Base-by-base conservation (phyloP, 345 rosid species). In the Noccaea caerulescens region DNA sequence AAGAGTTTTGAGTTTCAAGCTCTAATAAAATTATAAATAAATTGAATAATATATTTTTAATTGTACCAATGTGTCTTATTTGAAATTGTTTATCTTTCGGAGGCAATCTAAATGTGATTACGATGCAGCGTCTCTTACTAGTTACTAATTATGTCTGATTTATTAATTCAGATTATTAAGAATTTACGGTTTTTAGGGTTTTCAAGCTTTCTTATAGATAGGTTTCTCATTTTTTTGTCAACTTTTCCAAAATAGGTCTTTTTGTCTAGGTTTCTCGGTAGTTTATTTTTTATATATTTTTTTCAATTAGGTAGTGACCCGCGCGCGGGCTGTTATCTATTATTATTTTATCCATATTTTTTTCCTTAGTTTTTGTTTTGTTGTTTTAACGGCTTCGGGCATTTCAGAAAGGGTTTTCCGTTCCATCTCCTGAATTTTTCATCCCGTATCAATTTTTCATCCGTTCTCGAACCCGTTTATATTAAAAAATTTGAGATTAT, bases 1-100 rank as follows among this genome's bases (percentile, higher is more conserved):
- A 16, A 58, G 75, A 70, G 42, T 76, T 70, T n/a, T 70, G 44
- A 71, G 45, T 43, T 68, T 68, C 59, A 75, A 75, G 45, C 3
- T 68, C 52, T 75, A 61, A 68, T 36, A 18, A 66, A 36, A 9
- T 14, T 60, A 11, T 14, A 33, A 7, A 47, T 32, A 41, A 7
- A 37, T 16, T 38, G 37, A n/a, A 3, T 27, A 56, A 41, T 12
- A 37, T 36, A 39, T 10, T 30, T 27, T 39, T 30, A 25, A 51
- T 32, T 23, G 5, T 46, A 16, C 25, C 58, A 56, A 10, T 25
- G 57, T 60, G 51, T 68, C 30, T 27, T 27, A 30, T 14, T 36
- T 44, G 10, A 73, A 39, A 11, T 66, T 65, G 32, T 51, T 20
- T 50, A 33, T 66, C 60, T 39, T 3, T 49, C 13, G 9, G 37